These are phyloP conservation scores for Fomes fomentarius DNA, from an alignment of 1,284 basidiomycete genomes.

Conservation along the genomic window DNA sequence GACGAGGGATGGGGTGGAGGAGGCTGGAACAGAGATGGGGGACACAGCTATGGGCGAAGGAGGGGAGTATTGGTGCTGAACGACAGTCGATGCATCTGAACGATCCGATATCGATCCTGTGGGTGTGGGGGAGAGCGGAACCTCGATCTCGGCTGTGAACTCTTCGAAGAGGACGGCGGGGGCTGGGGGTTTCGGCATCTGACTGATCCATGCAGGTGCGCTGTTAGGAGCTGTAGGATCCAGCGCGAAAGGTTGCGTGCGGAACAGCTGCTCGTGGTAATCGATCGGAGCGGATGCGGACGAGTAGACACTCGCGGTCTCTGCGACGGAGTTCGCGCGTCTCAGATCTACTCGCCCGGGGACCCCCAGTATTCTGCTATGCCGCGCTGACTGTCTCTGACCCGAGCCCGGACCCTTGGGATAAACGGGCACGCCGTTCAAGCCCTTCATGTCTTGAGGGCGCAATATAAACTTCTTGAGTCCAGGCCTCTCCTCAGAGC, in stretches of 20 bases:
- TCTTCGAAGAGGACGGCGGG: conserved; percentile 8
- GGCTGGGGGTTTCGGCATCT: conserved; percentile 15
- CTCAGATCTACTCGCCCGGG: conserved; percentile 4
- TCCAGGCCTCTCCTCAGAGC: conserved; percentile 7
- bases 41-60: conserved; percentile 4
- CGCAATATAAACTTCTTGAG: conserved; percentile 17
- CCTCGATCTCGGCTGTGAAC: not conserved
- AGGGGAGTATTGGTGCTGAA: conserved; percentile 3
- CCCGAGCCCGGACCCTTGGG: conserved; percentile 10
- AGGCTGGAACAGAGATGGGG: conserved; percentile 5
- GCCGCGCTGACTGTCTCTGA: conserved; percentile 8
- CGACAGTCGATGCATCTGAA: not conserved
- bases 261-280: conserved; percentile 31
- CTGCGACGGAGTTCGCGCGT: conserved; percentile 28
- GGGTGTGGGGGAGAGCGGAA: not conserved
- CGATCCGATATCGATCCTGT: not conserved
- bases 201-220: conserved; percentile 15
- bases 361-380: conserved; percentile 7
- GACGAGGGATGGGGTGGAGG: not conserved
- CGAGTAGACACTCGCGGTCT: conserved; percentile 44
- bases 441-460: conserved; percentile 19
- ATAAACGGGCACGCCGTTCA: conserved; percentile 15
- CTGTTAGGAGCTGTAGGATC: conserved; percentile 12
- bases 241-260: conserved; percentile 23
- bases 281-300: conserved; percentile 39